phyloP scores from a whole-genome alignment of 768 basidiomycete species.

The Suillus paluster region DNA sequence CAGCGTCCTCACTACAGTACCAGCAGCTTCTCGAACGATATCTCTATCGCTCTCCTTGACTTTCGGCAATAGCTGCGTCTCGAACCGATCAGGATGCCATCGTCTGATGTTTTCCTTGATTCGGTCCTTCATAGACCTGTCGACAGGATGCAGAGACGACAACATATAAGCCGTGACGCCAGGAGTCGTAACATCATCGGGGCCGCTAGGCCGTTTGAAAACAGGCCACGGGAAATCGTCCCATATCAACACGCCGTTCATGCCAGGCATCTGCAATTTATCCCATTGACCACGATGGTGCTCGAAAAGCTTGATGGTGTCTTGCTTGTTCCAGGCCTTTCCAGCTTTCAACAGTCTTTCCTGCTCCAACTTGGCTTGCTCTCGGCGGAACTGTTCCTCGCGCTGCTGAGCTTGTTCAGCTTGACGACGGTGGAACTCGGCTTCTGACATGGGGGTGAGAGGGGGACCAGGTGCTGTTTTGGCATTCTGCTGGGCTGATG shows the following conservation, averaged over 20 bases:
- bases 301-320: constrained; percentile 58
- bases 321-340: constrained; percentile 59
- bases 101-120: constrained; percentile 74
- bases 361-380: constrained; percentile 63
- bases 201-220: constrained; percentile 55
- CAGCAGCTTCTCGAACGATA: constrained; percentile 73
- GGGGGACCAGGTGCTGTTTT: constrained; percentile 26
- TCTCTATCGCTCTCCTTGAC: constrained; percentile 68
- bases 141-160: constrained; percentile 56
- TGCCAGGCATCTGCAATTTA: constrained; percentile 41
- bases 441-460: constrained; percentile 41
- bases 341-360: constrained; percentile 46
- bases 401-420: constrained; percentile 66
- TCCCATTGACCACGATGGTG: constrained; percentile 68
- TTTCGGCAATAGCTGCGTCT: constrained; percentile 66
- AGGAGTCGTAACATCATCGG: constrained; percentile 63
- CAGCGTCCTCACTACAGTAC: constrained; percentile 68
- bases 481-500: constrained; percentile 26
- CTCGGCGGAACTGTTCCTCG: constrained; percentile 69
- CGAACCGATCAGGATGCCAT: constrained; percentile 88
- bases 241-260: constrained; percentile 60
- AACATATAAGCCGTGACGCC: constrained; percentile 66
- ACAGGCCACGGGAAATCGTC: constrained; percentile 77
- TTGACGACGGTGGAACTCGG: constrained; percentile 66
- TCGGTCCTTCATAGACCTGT: constrained; percentile 65